Percentiles rank a stretch among this genome's conserved stretches.
Evolutionary conservation across 768 basidiomycete genomes (phyloP).

Genomic region (Phylloporus scabripes): DNA sequence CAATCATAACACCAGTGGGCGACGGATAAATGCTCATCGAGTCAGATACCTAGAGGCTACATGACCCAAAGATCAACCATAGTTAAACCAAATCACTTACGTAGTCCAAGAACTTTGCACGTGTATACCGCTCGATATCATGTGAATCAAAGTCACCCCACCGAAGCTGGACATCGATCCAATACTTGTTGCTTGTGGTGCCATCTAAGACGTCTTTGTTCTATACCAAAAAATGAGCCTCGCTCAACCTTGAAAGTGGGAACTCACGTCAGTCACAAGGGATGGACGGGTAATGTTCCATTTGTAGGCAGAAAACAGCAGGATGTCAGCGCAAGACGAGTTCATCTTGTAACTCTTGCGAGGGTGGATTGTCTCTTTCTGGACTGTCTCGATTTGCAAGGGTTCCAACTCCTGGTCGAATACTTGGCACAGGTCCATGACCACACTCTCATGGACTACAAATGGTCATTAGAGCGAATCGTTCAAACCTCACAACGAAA

Average conservation of each 20-base stretch:
- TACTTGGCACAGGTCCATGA: conserved; percentile 97
- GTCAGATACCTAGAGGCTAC: conserved; percentile 64
- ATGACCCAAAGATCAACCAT: conserved; percentile 1
- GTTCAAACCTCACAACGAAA: conserved; percentile 21
- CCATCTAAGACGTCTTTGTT: conserved; percentile 94
- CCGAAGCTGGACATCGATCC: conserved; percentile 92
- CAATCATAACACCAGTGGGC: conserved; percentile 97
- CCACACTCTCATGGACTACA: conserved; percentile 82
- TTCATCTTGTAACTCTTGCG: conserved; percentile 99
- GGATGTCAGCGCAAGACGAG: conserved; percentile 97
- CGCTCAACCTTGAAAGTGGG: background rate
- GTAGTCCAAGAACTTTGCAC: conserved; percentile 98
- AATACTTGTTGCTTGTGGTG: conserved; percentile 98
- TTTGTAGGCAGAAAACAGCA: conserved; percentile 94
- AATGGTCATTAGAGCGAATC: conserved; percentile 8
- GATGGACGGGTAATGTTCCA: conserved; percentile 99
- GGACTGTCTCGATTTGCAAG: conserved; percentile 96
- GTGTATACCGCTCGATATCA: conserved; percentile 97
- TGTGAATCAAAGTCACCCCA: conserved; percentile 99
- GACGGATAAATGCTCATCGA: conserved; percentile 99
- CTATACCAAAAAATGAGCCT: conserved; percentile 33
- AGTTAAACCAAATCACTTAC: conserved; percentile 36
- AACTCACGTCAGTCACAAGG: conserved; percentile 81
- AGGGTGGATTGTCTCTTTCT: conserved; percentile 99
- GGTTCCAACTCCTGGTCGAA: conserved; percentile 99